Conservation (phyloP, 805 yeast genomes). For the Candida chauliodis region DNA sequence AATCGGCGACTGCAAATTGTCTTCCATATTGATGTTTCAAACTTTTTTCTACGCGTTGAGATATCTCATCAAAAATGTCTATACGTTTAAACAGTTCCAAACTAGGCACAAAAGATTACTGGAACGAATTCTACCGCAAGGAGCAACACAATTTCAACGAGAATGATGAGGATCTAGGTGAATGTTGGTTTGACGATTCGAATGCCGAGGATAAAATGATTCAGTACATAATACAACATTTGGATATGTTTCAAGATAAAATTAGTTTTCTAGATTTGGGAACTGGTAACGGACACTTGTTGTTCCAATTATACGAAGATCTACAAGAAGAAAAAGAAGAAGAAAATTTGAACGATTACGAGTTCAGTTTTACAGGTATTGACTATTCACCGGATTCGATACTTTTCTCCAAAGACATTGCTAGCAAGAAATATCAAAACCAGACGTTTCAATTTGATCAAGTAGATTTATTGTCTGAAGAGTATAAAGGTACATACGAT, state of each 20-base stretch:
- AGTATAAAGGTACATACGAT: constrained; percentile 46
- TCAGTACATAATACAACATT: constrained; percentile 58
- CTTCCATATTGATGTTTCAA: not conserved
- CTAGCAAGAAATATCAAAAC: constrained; percentile 33
- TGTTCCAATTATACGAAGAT: constrained; percentile 66
- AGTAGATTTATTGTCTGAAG: constrained; percentile 61
- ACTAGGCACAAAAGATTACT: constrained; percentile 83
- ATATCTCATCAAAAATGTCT: constrained; percentile 5
- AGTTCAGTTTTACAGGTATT: constrained; percentile 50
- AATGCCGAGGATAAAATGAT: constrained; percentile 85
- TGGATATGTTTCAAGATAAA: constrained; percentile 23
- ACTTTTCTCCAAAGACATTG: constrained; percentile 64
- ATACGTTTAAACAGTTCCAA: constrained; percentile 66
- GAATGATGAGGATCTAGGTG: constrained; percentile 86
- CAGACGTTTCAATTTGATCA: constrained; percentile 51
- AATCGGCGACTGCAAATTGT: constrained; percentile 14
- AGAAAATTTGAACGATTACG: not conserved
- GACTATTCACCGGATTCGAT: constrained; percentile 87
- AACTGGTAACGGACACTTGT: constrained; percentile 91
- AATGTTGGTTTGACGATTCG: constrained; percentile 95
- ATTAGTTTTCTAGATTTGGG: constrained; percentile 74
- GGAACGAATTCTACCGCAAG: constrained; percentile 81
- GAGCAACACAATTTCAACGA: constrained; percentile 70
- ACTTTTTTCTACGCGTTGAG: not conserved
- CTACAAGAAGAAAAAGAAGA: constrained; percentile 49